These are phyloP conservation scores for Trypanosoma brucei DNA, from an alignment of 208 protist genomes.

Conservation along the genomic window DNA sequence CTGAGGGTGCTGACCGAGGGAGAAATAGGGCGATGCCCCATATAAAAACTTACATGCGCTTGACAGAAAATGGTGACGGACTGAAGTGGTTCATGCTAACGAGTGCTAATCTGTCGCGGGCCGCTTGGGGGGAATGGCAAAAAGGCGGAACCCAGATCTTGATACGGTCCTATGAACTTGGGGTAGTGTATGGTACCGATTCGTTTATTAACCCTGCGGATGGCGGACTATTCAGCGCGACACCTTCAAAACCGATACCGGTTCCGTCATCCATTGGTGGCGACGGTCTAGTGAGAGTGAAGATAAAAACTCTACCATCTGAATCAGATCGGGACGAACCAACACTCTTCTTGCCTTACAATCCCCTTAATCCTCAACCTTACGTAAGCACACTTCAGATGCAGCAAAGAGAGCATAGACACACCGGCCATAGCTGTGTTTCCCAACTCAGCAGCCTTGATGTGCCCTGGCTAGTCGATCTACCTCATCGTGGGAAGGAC, in stretches of 20 bases:
- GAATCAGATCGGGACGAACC: conserved; percentile 4
- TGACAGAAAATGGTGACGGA: conserved; percentile 19
- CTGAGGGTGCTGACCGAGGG: too few relatives aligned
- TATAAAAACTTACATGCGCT: conserved; percentile 78
- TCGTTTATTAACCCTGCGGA: conserved; percentile 20
- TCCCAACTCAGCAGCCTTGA: conserved; percentile 30
- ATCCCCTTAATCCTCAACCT: conserved; percentile 45
- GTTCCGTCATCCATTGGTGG: conserved; percentile 22
- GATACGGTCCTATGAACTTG: conserved; percentile 81
- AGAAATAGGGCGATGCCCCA: conserved; percentile 54
- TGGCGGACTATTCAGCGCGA: conserved; percentile 28
- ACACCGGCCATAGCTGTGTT: conserved; percentile 1
- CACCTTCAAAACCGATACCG: conserved; percentile 26
- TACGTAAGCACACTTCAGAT: conserved; percentile 58
- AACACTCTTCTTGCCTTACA: conserved; percentile 53
- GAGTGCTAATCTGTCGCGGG: conserved; percentile 81
- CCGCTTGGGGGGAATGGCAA: conserved; percentile 67
- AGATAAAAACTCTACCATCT: conserved; percentile 9
- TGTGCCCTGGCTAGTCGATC: conserved; percentile 78
- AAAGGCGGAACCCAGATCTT: conserved; percentile 29
- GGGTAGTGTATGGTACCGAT: conserved; percentile 66
- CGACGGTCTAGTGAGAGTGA: conserved; percentile 20
- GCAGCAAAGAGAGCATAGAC: not conserved
- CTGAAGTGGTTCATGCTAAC: conserved; percentile 78
- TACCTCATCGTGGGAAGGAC: conserved; percentile 33